Conservation (phyloP, 2,329 filamentous ascomycete species). For the Lasiodiplodia gonubiensis region DNA sequence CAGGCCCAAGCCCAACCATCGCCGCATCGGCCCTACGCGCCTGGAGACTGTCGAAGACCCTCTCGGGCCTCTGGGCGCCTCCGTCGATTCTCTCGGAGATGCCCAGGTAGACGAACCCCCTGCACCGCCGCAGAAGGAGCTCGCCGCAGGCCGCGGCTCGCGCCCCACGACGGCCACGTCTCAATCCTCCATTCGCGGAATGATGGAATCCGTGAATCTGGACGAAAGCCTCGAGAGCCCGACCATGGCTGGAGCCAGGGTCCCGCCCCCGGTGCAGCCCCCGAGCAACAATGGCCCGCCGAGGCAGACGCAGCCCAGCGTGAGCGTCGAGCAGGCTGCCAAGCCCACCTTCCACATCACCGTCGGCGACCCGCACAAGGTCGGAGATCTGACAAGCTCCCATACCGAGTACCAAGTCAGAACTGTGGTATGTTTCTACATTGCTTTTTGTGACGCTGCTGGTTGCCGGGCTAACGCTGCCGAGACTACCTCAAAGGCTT, state of each 20-base stretch:
- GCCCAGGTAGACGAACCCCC: conserved; percentile 65
- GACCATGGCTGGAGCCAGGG: conserved; percentile 60
- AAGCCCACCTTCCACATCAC: conserved; percentile 90
- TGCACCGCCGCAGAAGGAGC: conserved; percentile 67
- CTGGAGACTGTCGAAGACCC: conserved; percentile 79
- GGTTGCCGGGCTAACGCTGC: conserved; percentile 24
- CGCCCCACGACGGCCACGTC: conserved; percentile 60
- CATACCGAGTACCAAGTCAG: conserved; percentile 97
- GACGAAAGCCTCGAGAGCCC: conserved; percentile 66
- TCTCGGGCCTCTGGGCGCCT: conserved; percentile 75
- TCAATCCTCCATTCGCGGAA: conserved; percentile 56
- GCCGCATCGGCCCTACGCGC: conserved; percentile 70
- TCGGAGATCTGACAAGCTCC: conserved; percentile 93
- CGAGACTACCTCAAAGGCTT: conserved; percentile 93
- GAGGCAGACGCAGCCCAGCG: conserved; percentile 71
- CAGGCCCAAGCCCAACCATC: conserved; percentile 40
- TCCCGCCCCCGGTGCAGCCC: conserved; percentile 67
- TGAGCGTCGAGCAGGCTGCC: conserved; percentile 90
- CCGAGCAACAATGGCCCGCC: conserved; percentile 53
- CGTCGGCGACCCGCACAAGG: conserved; percentile 96
- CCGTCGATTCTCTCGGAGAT: conserved; percentile 57
- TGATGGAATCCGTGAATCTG: conserved; percentile 71
- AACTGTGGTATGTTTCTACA: conserved; percentile 70
- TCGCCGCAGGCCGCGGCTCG: conserved; percentile 55
- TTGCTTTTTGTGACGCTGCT: not conserved